These are phyloP conservation scores for Cladophialophora yegresii DNA, from an alignment of 2,329 filamentous ascomycete genomes.

Conservation along the genomic window DNA sequence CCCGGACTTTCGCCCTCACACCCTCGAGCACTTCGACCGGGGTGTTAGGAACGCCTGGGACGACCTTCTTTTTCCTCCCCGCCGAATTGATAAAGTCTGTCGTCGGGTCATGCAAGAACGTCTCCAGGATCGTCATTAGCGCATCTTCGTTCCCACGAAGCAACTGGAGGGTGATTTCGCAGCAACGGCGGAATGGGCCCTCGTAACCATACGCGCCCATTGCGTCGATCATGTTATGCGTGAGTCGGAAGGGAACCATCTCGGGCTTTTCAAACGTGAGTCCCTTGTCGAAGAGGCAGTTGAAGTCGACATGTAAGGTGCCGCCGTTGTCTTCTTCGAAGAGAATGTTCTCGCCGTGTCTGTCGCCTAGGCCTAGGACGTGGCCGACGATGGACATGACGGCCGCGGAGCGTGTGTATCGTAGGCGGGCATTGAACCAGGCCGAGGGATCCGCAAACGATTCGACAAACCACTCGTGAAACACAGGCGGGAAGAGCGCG, in stretches of 20 bases:
- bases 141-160: conserved; percentile 92
- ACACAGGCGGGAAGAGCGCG: conserved; percentile 73
- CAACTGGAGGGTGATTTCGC: conserved; percentile 81
- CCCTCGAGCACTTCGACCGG: conserved; percentile 82
- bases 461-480: conserved; percentile 93
- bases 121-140: conserved; percentile 94
- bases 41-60: conserved; percentile 61
- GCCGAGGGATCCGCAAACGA: conserved; percentile 89
- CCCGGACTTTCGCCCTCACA: conserved; percentile 82
- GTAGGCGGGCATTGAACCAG: conserved; percentile 86
- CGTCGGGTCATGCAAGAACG: conserved; percentile 95
- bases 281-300: conserved; percentile 98
- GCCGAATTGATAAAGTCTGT: conserved; percentile 83
- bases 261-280: conserved; percentile 94
- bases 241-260: conserved; percentile 90
- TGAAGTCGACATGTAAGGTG: conserved; percentile 97
- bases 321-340: conserved; percentile 92
- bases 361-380: conserved; percentile 86
- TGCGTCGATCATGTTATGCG: conserved; percentile 97
- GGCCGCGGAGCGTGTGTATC: conserved; percentile 89
- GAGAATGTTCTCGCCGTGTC: conserved; percentile 95
- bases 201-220: conserved; percentile 93
- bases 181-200: conserved; percentile 86
- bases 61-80: conserved; percentile 46
- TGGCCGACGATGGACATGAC: conserved; percentile 99